Evolutionary conservation across 2,329 filamentous ascomycete species (phyloP), one percentile per base, ranked within the genome.

Genomic region (Akanthomyces muscarius): DNA sequence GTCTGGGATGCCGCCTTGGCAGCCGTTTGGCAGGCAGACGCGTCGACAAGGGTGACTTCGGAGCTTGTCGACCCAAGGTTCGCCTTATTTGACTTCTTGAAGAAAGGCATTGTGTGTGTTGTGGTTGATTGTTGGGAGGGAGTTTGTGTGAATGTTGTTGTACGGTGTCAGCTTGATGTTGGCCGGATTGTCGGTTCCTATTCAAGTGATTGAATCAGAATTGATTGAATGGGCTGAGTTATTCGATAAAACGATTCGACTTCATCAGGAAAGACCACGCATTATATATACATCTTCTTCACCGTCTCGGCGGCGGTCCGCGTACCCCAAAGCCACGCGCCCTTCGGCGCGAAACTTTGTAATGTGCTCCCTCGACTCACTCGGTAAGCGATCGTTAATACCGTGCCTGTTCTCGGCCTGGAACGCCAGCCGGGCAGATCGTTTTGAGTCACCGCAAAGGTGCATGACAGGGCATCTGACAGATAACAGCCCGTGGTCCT

Each of bases 41-140:
- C 38, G 14, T 54, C 59, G 42, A 62, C 59, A 30, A 62, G 59
- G 30, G 59, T 62, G 16, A 62, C 59, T 41, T 62, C 59, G 13
- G 59, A 62, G 1, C 51, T 16, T 14, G 59, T 54, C 30, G 59
- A 55, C 25, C 59, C 51, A 5, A 62, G 52, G 21, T 55, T 38
- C 5, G 25, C 36, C 21, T 30, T 45, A 30, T 55, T 62, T 21
- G 51, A 55, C 30, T 42, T 62, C 33, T 62, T 62, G 42, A 62
- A 47, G 44, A 62, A 48, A 3, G 59, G 59, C 59, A 62, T 62
- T 8, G 18, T 55, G 50, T 47, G 6, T 1, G 6, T 21, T 60
- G 30, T 51, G n/a, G 23, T 38, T 30, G 48, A n/a, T 44, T n/a
- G 41, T 59, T 48, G 28, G n/a, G 30, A 6, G n/a, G 10, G 25